These are phyloP conservation scores for Wickerhamomyces queroliae DNA, from an alignment of 805 yeast genomes.

Conservation along the genomic window DNA sequence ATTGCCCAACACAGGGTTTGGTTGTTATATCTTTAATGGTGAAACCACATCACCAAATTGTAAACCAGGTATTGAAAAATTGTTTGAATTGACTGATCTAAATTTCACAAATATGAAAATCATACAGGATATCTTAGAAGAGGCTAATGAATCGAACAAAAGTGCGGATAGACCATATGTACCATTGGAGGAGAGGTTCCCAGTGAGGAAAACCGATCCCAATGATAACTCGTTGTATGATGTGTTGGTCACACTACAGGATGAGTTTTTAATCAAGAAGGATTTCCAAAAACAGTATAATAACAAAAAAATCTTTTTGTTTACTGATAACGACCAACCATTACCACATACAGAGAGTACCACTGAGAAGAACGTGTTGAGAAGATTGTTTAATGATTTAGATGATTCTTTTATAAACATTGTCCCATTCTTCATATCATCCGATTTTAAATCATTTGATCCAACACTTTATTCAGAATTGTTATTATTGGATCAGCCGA, in stretches of 20 bases:
- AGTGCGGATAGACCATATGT: conserved; percentile 12
- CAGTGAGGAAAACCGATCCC: conserved; percentile 18
- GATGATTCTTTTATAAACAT: conserved; percentile 48
- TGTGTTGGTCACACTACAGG: conserved; percentile 46
- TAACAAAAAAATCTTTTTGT: conserved; percentile 55
- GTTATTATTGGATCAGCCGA: conserved; percentile 27
- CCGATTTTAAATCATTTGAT: conserved; percentile 33
- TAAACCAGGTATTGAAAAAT: conserved; percentile 38
- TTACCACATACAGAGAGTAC: conserved; percentile 30
- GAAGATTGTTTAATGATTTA: conserved; percentile 55
- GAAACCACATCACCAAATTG: conserved; percentile 26
- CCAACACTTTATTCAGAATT: conserved; percentile 48
- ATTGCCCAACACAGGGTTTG: conserved; percentile 66
- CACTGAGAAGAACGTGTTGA: conserved; percentile 39
- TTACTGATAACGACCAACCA: conserved; percentile 76
- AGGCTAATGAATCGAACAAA: conserved; percentile 23
- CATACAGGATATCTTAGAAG: conserved; percentile 45
- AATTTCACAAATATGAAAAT: conserved; percentile 52
- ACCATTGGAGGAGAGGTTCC: conserved; percentile 25
- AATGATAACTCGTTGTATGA: conserved; percentile 28
- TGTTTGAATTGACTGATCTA: conserved; percentile 49
- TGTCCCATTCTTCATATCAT: conserved; percentile 56
- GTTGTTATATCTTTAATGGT: conserved; percentile 59
- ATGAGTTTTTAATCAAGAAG: conserved; percentile 42
- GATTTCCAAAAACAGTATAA: conserved; percentile 39